A percentile compares a stretch with the other conserved stretches of the same genome.
phyloP scores from a whole-genome alignment of 192 early-diverging fungal genomes.

The Coemansia sp. region DNA sequence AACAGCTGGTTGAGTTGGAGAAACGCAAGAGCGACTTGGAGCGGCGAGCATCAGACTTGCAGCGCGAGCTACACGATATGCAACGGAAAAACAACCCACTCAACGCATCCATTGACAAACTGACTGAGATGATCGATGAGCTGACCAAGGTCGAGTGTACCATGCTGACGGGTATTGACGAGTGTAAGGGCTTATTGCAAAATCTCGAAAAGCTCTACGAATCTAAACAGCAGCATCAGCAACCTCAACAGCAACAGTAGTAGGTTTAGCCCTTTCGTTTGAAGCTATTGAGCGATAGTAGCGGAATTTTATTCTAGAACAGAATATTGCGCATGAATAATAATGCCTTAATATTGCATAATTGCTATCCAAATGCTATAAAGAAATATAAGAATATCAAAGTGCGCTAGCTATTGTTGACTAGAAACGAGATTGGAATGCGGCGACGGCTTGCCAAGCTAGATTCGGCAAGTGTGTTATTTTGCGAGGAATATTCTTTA shows the following conservation, averaged over 20 bases:
- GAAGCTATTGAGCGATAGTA: too few relatives aligned
- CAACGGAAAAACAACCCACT: slow-evolving; percentile 42
- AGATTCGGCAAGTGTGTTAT: background rate
- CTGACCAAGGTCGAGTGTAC: slow-evolving; percentile 41
- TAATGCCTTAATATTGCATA: background rate
- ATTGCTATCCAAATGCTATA: background rate
- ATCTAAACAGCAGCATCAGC: slow-evolving; percentile 5
- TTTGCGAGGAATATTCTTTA: background rate
- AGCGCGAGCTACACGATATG: slow-evolving; percentile 26
- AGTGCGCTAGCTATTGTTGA: slow-evolving; percentile 10
- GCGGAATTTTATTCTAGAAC: too few relatives aligned
- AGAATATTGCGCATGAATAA: too few relatives aligned
- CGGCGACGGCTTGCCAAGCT: background rate
- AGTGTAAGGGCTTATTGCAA: slow-evolving; percentile 38
- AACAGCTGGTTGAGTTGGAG: slow-evolving; percentile 45
- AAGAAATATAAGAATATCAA: background rate
- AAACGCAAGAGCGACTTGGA: slow-evolving; percentile 40
- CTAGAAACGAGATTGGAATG: slow-evolving; percentile 39
- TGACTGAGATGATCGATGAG: slow-evolving; percentile 41
- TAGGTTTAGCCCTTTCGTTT: background rate
- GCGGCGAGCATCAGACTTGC: slow-evolving; percentile 28
- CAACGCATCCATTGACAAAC: slow-evolving; percentile 32
- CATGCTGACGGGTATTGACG: slow-evolving; percentile 46
- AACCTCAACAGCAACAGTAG: background rate
- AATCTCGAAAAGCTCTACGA: slow-evolving; percentile 31